Percentiles rank a stretch among this genome's conserved stretches.
These are phyloP conservation scores for Gyrodon lividus DNA, from an alignment of 768 basidiomycete species.

Conservation along the genomic window DNA sequence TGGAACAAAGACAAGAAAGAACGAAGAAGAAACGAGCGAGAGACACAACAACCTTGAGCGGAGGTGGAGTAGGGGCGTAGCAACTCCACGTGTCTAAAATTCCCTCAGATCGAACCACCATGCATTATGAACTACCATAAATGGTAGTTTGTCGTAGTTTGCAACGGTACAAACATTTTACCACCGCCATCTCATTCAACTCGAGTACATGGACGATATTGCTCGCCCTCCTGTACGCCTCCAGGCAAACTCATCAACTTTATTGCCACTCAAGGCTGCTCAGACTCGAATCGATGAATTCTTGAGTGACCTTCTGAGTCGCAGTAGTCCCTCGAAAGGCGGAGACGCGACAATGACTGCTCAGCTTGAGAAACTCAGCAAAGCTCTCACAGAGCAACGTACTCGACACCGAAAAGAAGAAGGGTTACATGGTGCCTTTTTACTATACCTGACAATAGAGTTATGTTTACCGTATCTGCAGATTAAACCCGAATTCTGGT, in stretches of 20 bases:
- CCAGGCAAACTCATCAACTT: conserved; percentile 34
- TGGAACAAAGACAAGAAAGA: not conserved
- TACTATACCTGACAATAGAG: not conserved
- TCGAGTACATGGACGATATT: conserved; percentile 54
- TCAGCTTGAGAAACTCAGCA: conserved; percentile 55
- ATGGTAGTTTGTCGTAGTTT: no score
- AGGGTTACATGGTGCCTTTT: conserved; percentile 4
- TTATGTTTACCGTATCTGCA: not conserved
- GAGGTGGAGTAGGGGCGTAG: no score
- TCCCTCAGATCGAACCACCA: no score
- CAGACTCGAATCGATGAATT: conserved; percentile 45
- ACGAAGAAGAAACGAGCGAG: no score
- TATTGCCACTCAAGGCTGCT: conserved; percentile 41
- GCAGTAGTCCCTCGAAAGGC: conserved; percentile 47
- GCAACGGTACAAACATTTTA: no score
- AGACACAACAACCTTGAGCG: no score
- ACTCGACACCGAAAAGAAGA: conserved; percentile 20
- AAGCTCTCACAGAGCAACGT: conserved; percentile 51
- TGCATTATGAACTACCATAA: no score
- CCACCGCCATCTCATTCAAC: no score
- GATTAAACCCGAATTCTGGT: not conserved
- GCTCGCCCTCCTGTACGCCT: conserved; percentile 50
- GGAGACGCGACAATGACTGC: conserved; percentile 56
- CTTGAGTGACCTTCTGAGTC: conserved; percentile 47
- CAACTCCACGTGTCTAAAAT: no score